Conservation (phyloP, 345 rosid genomes). For the Pistacia atlantica region DNA sequence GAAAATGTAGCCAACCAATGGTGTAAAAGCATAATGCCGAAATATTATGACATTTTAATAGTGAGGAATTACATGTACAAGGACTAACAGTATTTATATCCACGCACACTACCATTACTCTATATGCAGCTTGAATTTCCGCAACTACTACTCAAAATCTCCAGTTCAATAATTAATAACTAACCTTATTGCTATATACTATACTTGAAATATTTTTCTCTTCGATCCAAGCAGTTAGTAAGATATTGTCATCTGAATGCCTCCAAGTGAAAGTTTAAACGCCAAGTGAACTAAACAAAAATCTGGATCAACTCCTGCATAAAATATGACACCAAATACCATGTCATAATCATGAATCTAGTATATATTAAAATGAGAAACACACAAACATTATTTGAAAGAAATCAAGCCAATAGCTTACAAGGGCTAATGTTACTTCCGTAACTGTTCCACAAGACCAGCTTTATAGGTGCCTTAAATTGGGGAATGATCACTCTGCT, state of each 20-base stretch:
- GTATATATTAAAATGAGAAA: not conserved
- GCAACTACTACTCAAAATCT: not conserved
- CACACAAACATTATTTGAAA: not conserved
- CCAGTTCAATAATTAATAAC: conserved; percentile 1
- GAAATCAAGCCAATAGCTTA: conserved; percentile 1
- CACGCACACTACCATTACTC: not conserved
- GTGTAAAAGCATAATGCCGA: not conserved
- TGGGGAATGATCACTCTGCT: conserved; percentile 10
- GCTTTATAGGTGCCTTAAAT: not conserved
- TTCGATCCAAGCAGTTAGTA: conserved; percentile 5
- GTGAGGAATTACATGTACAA: not conserved
- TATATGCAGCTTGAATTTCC: not conserved
- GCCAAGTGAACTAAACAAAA: not conserved
- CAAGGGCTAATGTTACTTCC: not conserved
- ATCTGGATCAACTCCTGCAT: conserved; percentile 22
- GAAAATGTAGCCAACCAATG: not conserved
- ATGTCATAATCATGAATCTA: not conserved
- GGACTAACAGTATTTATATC: not conserved
- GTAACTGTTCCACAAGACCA: not conserved
- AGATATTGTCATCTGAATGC: conserved; percentile 3
- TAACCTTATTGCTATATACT: conserved; percentile 14
- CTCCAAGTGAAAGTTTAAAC: not conserved
- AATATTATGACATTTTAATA: not conserved
- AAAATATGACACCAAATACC: not conserved
- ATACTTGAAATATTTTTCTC: not conserved